Evolutionary conservation across 2,329 filamentous ascomycete species (phyloP).

Genomic region (Blastomyces gilchristii): DNA sequence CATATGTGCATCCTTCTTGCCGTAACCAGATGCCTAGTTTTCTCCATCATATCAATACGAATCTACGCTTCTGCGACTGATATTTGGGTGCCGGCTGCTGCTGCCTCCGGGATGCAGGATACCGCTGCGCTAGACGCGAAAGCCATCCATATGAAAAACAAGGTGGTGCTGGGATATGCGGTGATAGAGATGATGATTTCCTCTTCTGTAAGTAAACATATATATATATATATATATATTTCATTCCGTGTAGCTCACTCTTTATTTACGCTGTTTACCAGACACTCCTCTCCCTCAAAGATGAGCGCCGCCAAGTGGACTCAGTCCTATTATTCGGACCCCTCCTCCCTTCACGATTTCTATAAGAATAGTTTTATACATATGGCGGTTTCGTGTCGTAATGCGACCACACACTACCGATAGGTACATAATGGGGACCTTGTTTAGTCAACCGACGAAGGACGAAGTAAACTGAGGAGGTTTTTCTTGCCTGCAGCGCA

Average conservation of each 20-base stretch:
- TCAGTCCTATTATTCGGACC: constrained; percentile 5
- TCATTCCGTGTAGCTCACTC: background rate
- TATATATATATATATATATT: background rate
- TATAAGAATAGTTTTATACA: background rate
- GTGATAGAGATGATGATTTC: constrained; percentile 76
- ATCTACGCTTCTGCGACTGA: constrained; percentile 28
- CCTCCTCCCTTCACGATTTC: background rate
- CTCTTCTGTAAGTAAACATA: constrained; percentile 59
- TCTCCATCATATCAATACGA: constrained; percentile 29
- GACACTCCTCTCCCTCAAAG: constrained; percentile 28
- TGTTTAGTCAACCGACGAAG: background rate
- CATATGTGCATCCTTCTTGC: constrained; percentile 32
- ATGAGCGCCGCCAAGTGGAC: constrained; percentile 28
- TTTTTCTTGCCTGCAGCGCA: constrained; percentile 2
- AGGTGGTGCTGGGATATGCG: constrained; percentile 71
- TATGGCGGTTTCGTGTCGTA: background rate
- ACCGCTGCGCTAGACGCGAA: constrained; percentile 15
- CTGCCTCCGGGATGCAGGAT: constrained; percentile 13
- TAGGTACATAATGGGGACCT: background rate
- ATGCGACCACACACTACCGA: background rate
- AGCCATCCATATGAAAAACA: constrained; percentile 65
- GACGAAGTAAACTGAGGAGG: background rate
- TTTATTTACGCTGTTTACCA: constrained; percentile 11
- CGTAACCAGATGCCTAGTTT: constrained; percentile 27
- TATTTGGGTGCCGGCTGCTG: constrained; percentile 16